These are phyloP conservation scores for Neurospora hispaniola DNA, from an alignment of 495 filamentous ascomycete genomes.

Conservation along the genomic window DNA sequence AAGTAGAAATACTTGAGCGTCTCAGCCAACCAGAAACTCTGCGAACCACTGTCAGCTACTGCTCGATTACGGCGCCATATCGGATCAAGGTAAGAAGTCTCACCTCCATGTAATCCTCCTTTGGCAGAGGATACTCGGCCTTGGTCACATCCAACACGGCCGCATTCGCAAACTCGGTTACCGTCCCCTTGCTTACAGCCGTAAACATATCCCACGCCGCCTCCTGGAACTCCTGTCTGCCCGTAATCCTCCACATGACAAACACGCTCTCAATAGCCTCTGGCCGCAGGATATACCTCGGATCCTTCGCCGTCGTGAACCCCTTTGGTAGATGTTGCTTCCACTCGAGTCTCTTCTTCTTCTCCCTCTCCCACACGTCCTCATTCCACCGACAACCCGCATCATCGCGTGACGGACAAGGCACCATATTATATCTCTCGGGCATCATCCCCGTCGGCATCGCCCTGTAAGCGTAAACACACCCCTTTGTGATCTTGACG, in stretches of 20 bases:
- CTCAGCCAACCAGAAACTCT: constrained; percentile 43
- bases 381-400: constrained; percentile 63
- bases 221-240: constrained; percentile 50
- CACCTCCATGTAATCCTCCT: constrained; percentile 39
- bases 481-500: constrained; percentile 69
- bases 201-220: constrained; percentile 67
- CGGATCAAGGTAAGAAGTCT: neutral
- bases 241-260: constrained; percentile 61
- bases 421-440: constrained; percentile 52
- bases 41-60: constrained; percentile 41
- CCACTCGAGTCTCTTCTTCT: constrained; percentile 17
- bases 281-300: constrained; percentile 39
- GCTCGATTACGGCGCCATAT: too few relatives aligned
- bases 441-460: constrained; percentile 81
- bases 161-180: constrained; percentile 49
- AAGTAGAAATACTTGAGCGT: constrained; percentile 71
- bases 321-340: constrained; percentile 22
- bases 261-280: constrained; percentile 63
- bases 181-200: constrained; percentile 49
- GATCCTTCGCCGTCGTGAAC: constrained; percentile 30
- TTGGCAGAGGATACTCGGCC: constrained; percentile 11
- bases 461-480: constrained; percentile 72
- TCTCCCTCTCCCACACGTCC: constrained; percentile 35
- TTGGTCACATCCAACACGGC: constrained; percentile 49
- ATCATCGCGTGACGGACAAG: constrained; percentile 45